Evolutionary conservation across 345 rosid species (phyloP).

Genomic region (Viola odorata): DNA sequence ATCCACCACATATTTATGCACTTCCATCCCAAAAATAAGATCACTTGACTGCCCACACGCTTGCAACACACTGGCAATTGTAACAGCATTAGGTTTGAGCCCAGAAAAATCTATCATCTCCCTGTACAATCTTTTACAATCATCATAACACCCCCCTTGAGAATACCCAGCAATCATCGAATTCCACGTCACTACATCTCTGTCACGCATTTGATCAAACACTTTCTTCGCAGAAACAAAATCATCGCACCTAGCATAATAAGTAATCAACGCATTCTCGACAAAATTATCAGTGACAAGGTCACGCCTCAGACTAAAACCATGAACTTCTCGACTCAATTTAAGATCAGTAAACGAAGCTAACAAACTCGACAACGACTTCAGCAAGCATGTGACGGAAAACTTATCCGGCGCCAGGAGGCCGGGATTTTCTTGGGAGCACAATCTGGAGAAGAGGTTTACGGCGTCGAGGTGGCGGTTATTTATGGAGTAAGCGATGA

Average conservation of each 20-base stretch:
- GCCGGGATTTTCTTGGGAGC: slow-evolving; percentile 17
- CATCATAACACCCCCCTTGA: slow-evolving; percentile 56
- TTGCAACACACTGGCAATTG: slow-evolving; percentile 59
- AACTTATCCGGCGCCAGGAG: slow-evolving; percentile 40
- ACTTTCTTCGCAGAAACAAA: slow-evolving; percentile 41
- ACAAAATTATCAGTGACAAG: slow-evolving; percentile 51
- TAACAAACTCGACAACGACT: slow-evolving; percentile 43
- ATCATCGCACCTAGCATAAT: slow-evolving; percentile 49
- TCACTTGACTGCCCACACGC: slow-evolving; percentile 70
- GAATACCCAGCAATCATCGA: slow-evolving; percentile 83
- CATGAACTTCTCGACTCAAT: slow-evolving; percentile 57
- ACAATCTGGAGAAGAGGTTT: slow-evolving; percentile 43
- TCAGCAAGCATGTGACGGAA: slow-evolving; percentile 57
- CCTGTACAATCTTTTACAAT: slow-evolving; percentile 57
- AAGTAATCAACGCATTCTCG: slow-evolving; percentile 58
- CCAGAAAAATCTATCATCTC: slow-evolving; percentile 41
- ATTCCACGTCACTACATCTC: slow-evolving; percentile 81
- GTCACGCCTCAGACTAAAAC: slow-evolving; percentile 44
- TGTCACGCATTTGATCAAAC: slow-evolving; percentile 54
- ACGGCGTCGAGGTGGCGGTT: slow-evolving; percentile 43
- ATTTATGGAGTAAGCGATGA: slow-evolving; percentile 56
- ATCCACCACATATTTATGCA: slow-evolving; percentile 44
- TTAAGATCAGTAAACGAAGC: slow-evolving; percentile 11
- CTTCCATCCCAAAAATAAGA: slow-evolving; percentile 68
- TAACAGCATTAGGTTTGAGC: slow-evolving; percentile 56